A percentile compares a stretch with the other conserved stretches of the same genome.
These are phyloP conservation scores for Artemisia annua DNA, from an alignment of 129 eudicot genomes.

Conservation along the genomic window DNA sequence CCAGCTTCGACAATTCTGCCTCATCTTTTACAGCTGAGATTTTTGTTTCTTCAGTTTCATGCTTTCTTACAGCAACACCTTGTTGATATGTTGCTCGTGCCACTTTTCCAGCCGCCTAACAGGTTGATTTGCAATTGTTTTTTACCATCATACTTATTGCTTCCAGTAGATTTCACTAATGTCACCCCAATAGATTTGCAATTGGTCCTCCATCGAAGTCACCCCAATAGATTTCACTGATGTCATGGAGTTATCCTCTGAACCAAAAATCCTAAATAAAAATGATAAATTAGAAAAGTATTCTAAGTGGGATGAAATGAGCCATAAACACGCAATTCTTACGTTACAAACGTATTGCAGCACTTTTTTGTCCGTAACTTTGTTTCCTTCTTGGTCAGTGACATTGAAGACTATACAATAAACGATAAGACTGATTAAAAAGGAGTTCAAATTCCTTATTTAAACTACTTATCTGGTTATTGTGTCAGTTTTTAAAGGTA, in stretches of 20 bases:
- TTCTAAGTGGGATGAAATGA: no score
- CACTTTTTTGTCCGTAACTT: no score
- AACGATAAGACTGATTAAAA: no score
- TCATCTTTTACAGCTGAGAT: conserved; percentile 60
- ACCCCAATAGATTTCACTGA: conserved; percentile 62
- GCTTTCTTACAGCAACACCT: conserved; percentile 63
- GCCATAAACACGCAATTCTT: no score
- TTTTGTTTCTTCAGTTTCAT: conserved; percentile 70
- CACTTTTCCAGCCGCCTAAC: conserved; percentile 97
- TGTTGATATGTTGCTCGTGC: conserved; percentile 63
- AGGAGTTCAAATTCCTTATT: no score
- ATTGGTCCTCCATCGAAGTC: conserved; percentile 45
- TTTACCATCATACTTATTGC: conserved; percentile 92
- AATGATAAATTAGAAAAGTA: no score
- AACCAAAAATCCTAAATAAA: conserved; percentile 42
- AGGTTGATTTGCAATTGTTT: conserved; percentile 73
- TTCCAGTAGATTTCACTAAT: conserved; percentile 41
- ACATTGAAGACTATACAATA: no score
- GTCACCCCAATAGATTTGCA: no score
- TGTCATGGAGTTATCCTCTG: conserved; percentile 54
- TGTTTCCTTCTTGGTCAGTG: no score
- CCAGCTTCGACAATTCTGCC: conserved; percentile 64
- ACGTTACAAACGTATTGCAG: conserved; percentile 60
- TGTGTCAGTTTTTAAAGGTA: no score
- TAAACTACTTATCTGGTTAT: no score